phyloP scores from a whole-genome alignment of 306 rosid species.

The Hippophae rhamnoides region DNA sequence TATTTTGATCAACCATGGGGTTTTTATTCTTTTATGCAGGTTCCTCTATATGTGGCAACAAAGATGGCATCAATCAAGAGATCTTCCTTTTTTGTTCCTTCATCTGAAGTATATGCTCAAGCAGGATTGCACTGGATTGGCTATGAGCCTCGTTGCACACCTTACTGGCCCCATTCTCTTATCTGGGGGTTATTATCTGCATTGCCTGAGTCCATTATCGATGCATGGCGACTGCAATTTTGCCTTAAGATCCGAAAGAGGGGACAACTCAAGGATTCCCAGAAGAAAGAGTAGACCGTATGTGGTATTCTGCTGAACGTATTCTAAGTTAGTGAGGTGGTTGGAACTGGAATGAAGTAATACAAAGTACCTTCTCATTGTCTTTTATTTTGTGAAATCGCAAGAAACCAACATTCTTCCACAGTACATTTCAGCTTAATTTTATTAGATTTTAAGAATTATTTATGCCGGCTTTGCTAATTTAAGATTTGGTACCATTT shows the following conservation, averaged over 20 bases:
- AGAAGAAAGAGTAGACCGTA: conserved; percentile 42
- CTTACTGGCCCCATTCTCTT: conserved; percentile 85
- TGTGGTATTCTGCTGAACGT: neutral
- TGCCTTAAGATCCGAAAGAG: conserved; percentile 62
- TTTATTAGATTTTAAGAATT: no score
- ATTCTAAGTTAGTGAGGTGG: neutral
- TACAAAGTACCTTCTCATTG: neutral
- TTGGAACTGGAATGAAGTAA: neutral
- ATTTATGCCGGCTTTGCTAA: no score
- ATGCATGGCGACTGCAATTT: conserved; percentile 70
- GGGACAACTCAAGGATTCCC: conserved; percentile 70
- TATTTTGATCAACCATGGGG: conserved; percentile 6
- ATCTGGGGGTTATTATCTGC: conserved; percentile 58
- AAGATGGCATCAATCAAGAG: conserved; percentile 91
- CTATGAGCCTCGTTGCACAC: conserved; percentile 88
- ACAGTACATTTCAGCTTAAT: no score
- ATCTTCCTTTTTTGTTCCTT: conserved; percentile 90
- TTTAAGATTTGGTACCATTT: no score
- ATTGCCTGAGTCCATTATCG: conserved; percentile 55
- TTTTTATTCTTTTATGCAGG: conserved; percentile 35
- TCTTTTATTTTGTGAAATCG: no score
- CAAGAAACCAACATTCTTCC: no score
- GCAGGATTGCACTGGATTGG: conserved; percentile 81
- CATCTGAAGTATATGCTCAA: conserved; percentile 64
- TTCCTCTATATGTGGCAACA: conserved; percentile 89